Evolutionary conservation across 2,329 filamentous ascomycete species (phyloP), one percentile per base, ranked within the genome.

Genomic region (Pseudovirgaria hyperparasitica): DNA sequence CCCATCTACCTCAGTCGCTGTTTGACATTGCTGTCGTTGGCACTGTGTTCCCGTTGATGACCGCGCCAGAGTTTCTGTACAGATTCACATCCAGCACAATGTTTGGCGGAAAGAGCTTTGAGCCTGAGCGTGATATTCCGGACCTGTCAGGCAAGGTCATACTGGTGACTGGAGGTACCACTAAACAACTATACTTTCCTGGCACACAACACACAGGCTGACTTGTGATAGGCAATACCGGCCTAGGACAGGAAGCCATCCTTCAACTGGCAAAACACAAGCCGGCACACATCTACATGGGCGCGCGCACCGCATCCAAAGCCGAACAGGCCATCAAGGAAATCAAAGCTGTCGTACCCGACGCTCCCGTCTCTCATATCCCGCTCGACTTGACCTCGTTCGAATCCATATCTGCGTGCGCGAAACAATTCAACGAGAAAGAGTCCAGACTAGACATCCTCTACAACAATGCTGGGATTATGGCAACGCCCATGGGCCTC

Each of bases 391-490:
- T 63, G 2, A 45, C 49, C 1, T 57, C 54, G 9, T 53, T 61
- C 32, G 31, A 46, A n/a, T 57, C 54, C 9, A 48, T 61, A 26
- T 40, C 46, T 16, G 31, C 41, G 3, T 60, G 59, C 2, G 46
- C 52, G 2, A 30, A 35, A 2, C 39, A 42, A 1, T 56, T 65
- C 41, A 39, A 42, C 4, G 22, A 40, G 5, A 32, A 41, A n/a
- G 46, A 51, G 11, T 22, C 39, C n/a, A 52, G 57, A 4, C 51
- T 66, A 11, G 60, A 66, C 32, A 43, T 63, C 16, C 45, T 65
- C 4, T 46, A 63, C 30, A 52, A 56, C 42, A 65, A 65, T 34
- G 62, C 62, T 0, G 62, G 61, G 20, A 46, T 64, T 28, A 57
- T 55, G 46, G 47, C 46, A 1, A 35, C 29, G 0, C 46, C 51